Evolutionary conservation across 441 rosid genomes (phyloP), one percentile per base, ranked within the genome.

Genomic region (Populus hybrid): DNA sequence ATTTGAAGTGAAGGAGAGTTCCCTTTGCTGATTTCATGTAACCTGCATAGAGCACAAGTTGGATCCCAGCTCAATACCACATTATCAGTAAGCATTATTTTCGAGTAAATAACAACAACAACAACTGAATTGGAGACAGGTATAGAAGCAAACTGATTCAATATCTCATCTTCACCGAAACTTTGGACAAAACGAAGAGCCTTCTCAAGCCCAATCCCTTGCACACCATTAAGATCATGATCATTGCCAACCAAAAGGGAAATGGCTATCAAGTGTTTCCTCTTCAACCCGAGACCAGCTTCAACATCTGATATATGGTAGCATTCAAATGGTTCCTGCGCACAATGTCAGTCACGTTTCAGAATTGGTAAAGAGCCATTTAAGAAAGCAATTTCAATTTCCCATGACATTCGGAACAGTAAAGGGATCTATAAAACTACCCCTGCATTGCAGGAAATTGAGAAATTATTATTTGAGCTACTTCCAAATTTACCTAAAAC

Each of bases 241-340:
- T 92, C 97, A 71, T 91, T 92, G 34, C 97, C 99, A 73, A 91
- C 94, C 87, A 94, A 82, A 35, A 94, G 90, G 79, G 98, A 89
- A 61, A 95, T 88, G 67, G 94, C 93, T 80, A 94, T 87, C 84
- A 95, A 87, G 77, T 90, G 99, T 63, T 87, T 90, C 85, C 97
- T 89, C 88, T 81, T 90, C 82, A 95, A 81, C 76, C 93, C 91
- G 66, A 92, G 94, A 77, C 95, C 97, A 85, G 84, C 87, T 86
- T 94, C 98, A 68, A 95, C 90, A 85, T 95, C 95, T 68, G 92
- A 82, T 82, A 94, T 79, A 83, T 78, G 79, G 88, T 95, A 94
- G 91, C 97, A 94, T 83, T 92, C 97, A 82, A 93, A 87, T 14
- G 97, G 97, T 81, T 90, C 95, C 99, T 92, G 86, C 81, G 84